Conservation (phyloP, 495 filamentous ascomycete species). For the Letharia columbiana region DNA sequence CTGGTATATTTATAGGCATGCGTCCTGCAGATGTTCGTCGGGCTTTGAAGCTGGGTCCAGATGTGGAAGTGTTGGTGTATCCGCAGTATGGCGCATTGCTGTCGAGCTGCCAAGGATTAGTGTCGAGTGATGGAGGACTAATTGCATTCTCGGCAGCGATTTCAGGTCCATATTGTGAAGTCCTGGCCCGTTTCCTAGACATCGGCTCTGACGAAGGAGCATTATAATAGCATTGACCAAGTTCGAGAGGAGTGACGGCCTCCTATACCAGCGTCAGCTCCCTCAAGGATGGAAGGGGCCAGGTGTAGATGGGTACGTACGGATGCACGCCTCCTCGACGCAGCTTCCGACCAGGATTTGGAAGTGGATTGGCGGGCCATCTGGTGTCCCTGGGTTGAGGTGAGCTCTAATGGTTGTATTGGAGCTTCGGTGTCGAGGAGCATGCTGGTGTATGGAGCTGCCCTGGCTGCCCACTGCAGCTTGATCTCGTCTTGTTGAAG, state of each 20-base stretch:
- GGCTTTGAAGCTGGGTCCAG: slow-evolving; percentile 3
- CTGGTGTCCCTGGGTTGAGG: background rate
- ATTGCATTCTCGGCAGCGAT: background rate
- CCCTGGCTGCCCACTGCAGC: background rate
- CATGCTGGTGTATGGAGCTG: background rate
- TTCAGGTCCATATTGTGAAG: background rate
- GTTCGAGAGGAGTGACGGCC: background rate
- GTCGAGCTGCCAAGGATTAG: background rate
- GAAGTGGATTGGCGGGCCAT: background rate
- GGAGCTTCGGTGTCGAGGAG: background rate
- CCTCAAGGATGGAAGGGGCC: background rate
- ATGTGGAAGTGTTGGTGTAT: background rate
- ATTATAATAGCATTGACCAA: background rate
- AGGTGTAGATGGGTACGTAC: background rate
- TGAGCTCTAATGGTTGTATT: background rate
- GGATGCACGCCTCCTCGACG: background rate
- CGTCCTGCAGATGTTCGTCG: background rate
- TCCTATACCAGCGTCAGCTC: slow-evolving; percentile 3
- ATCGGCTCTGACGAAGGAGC: background rate
- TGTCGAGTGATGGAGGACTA: background rate
- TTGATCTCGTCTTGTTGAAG: slow-evolving; percentile 5
- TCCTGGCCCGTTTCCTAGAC: slow-evolving; percentile 2
- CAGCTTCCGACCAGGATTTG: background rate
- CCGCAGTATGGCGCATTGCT: background rate
- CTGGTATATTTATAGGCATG: background rate